phyloP scores from a whole-genome alignment of 768 basidiomycete species.

The Lentinus brumalis region DNA sequence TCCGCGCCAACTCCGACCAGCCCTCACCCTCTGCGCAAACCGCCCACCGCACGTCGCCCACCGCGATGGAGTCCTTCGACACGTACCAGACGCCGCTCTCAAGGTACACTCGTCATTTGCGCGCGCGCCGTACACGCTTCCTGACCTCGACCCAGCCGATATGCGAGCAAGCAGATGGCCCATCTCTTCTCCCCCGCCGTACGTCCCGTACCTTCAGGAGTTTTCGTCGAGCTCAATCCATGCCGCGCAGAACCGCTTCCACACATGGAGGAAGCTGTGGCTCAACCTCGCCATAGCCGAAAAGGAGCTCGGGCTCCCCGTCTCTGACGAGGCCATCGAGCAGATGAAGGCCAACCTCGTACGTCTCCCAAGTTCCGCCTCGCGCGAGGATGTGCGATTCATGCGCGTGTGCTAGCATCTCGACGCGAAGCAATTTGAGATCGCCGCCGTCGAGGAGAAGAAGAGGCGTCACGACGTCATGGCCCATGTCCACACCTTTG shows the following conservation, averaged over 20 bases:
- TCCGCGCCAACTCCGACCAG: too few species aligned
- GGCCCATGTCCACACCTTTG: constrained; percentile 99
- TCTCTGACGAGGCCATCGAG: constrained; percentile 86
- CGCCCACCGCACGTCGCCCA: neutral
- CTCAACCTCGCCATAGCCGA: constrained; percentile 95
- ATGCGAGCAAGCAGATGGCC: constrained; percentile 99
- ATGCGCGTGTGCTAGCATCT: constrained; percentile 54
- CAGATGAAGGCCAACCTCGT: constrained; percentile 96
- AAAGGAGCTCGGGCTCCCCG: constrained; percentile 90
- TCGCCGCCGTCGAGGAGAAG: constrained; percentile 94
- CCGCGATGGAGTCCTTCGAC: constrained; percentile 61
- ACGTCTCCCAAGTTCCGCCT: constrained; percentile 25
- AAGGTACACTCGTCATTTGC: constrained; percentile 45
- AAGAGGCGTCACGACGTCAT: constrained; percentile 98
- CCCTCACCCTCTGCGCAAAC: too few species aligned
- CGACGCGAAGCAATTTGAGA: constrained; percentile 86
- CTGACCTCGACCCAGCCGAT: constrained; percentile 61
- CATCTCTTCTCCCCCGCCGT: constrained; percentile 94
- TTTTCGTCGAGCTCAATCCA: neutral
- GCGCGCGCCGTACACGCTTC: neutral
- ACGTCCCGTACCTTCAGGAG: constrained; percentile 29
- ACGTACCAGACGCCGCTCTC: constrained; percentile 83
- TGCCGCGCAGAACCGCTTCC: constrained; percentile 77
- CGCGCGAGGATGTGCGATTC: neutral
- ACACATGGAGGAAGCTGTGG: constrained; percentile 95